Conservation (phyloP, 2,329 filamentous ascomycete species). For the Fusarium veterinarium region DNA sequence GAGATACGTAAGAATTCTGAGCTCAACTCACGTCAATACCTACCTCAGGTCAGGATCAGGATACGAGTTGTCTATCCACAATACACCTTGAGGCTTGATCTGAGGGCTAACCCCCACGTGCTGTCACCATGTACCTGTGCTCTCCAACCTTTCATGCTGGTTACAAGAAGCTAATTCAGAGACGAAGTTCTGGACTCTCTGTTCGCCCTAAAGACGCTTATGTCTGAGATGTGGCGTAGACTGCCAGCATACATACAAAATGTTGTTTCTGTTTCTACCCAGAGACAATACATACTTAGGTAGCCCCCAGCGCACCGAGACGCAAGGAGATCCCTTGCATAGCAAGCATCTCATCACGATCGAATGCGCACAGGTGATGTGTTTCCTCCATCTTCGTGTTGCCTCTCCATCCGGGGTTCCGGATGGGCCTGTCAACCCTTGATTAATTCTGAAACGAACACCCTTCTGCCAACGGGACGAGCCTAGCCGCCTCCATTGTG, state of each 20-base stretch:
- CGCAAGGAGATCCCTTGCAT: slow-evolving; percentile 5
- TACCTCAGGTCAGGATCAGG: neutral
- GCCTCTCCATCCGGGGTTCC: slow-evolving; percentile 7
- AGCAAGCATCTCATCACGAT: neutral
- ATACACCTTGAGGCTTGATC: neutral
- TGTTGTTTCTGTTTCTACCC: neutral
- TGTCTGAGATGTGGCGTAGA: neutral
- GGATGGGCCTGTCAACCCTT: slow-evolving; percentile 16
- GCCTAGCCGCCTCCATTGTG: slow-evolving; percentile 15
- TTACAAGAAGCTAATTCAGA: neutral
- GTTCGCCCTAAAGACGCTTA: neutral
- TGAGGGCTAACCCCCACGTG: slow-evolving; percentile 12
- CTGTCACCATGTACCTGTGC: neutral
- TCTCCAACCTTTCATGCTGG: neutral
- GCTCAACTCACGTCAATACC: slow-evolving; percentile 7
- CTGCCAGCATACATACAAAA: neutral
- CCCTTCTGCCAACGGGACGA: slow-evolving; percentile 13
- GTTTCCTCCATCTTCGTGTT: slow-evolving; percentile 9
- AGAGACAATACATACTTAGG: neutral
- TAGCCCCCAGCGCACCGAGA: neutral
- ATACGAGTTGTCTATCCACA: neutral
- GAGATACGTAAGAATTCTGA: slow-evolving; percentile 9
- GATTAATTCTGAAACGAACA: slow-evolving; percentile 30
- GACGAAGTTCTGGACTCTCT: neutral
- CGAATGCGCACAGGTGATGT: slow-evolving; percentile 13